A percentile compares a stretch with the other conserved stretches of the same genome.
Evolutionary conservation across 495 filamentous ascomycete genomes (phyloP).

Genomic region (Talaromyces thailandensis): DNA sequence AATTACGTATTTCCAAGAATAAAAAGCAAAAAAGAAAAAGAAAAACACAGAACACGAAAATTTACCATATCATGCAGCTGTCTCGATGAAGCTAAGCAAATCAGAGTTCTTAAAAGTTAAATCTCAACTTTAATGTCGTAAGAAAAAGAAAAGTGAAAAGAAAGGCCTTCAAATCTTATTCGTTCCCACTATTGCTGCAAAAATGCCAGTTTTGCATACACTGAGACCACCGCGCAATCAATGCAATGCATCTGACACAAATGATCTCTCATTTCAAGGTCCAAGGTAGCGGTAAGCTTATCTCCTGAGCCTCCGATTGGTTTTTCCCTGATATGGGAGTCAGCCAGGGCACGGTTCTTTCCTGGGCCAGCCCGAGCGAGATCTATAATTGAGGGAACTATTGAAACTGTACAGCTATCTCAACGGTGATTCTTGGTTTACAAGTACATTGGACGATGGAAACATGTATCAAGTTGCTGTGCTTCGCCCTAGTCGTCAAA

Average conservation of each 20-base stretch:
- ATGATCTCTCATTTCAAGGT: background rate
- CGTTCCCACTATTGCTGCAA: background rate
- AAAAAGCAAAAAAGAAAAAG: background rate
- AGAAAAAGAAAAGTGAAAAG: background rate
- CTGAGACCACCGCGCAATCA: background rate
- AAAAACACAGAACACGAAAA: background rate
- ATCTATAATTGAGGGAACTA: background rate
- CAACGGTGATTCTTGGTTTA: background rate
- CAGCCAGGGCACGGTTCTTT: background rate
- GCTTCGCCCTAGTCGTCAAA: background rate
- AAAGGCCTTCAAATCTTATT: background rate
- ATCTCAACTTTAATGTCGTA: background rate
- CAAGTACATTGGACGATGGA: background rate
- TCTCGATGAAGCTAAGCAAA: background rate
- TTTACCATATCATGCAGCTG: background rate
- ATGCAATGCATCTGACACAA: background rate
- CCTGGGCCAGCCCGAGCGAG: background rate
- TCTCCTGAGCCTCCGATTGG: slow-evolving; percentile 1
- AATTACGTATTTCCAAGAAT: background rate
- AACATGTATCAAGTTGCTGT: background rate
- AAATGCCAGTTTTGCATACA: background rate
- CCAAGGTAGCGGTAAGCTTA: background rate
- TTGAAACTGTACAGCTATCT: background rate
- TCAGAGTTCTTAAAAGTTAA: background rate
- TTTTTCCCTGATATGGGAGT: background rate